Conservation (phyloP, 768 basidiomycete genomes). For the Rhodocollybia butyracea region DNA sequence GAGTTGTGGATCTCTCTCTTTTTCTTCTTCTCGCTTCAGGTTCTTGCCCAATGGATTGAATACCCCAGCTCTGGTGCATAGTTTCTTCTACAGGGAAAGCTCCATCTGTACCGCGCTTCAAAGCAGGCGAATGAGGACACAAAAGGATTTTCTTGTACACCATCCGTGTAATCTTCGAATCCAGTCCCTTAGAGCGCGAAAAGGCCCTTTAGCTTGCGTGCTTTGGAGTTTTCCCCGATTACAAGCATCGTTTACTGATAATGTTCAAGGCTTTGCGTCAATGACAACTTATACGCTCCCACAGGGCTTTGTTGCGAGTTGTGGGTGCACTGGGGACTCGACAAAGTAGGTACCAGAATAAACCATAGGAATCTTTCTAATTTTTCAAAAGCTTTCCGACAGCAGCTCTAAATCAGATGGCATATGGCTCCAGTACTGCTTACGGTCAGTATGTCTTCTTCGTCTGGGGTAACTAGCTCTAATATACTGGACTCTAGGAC, state of each 20-base stretch:
- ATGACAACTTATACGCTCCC: slow-evolving; percentile 74
- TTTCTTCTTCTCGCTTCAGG: slow-evolving; percentile 1
- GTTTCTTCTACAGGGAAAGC: neutral
- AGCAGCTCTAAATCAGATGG: slow-evolving; percentile 76
- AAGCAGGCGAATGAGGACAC: no score
- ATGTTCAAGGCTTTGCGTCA: slow-evolving; percentile 61
- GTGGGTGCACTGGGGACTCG: slow-evolving; percentile 70
- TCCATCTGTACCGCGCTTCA: no score
- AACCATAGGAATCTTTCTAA: slow-evolving; percentile 16
- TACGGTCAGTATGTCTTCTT: slow-evolving; percentile 40
- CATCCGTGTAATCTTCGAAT: no score
- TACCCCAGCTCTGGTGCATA: slow-evolving; percentile 37
- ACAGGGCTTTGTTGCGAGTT: slow-evolving; percentile 59
- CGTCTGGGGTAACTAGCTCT: neutral
- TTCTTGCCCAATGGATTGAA: slow-evolving; percentile 49
- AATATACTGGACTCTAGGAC: slow-evolving; percentile 55
- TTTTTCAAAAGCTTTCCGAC: slow-evolving; percentile 57
- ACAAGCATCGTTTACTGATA: no score
- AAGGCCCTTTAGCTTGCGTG: no score
- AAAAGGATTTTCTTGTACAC: no score
- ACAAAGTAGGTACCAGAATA: no score
- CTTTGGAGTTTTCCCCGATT: no score
- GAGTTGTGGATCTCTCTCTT: neutral
- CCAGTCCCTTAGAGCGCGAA: no score
- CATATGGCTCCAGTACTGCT: slow-evolving; percentile 69